These are phyloP conservation scores for Penicillium sp. DNA, from an alignment of 2,329 filamentous ascomycete genomes.

Conservation along the genomic window DNA sequence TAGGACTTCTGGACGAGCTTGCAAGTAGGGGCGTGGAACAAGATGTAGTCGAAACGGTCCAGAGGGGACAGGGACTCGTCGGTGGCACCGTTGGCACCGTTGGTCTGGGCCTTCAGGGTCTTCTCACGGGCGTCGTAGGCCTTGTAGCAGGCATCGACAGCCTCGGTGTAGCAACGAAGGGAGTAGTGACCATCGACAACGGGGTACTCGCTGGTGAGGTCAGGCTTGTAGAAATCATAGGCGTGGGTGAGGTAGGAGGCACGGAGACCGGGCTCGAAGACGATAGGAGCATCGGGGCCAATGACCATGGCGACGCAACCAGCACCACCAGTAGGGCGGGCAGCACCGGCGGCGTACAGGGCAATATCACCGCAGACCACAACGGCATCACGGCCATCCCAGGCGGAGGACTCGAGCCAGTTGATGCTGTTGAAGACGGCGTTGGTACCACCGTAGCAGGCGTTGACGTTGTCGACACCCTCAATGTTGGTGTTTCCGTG, in stretches of 20 bases:
- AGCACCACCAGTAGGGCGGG: constrained; percentile 77
- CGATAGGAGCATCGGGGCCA: constrained; percentile 74
- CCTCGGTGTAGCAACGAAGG: constrained; percentile 76
- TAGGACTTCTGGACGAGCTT: constrained; percentile 86
- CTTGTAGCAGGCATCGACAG: constrained; percentile 77
- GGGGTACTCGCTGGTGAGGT: constrained; percentile 82
- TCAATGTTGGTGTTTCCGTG: constrained; percentile 77
- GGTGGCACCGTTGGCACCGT: constrained; percentile 51
- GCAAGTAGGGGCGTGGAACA: constrained; percentile 83
- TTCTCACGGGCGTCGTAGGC: constrained; percentile 75
- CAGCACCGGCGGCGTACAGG: constrained; percentile 79
- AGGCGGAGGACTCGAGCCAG: constrained; percentile 83
- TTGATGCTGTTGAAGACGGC: constrained; percentile 80
- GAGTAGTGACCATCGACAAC: constrained; percentile 84
- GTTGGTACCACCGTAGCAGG: constrained; percentile 84
- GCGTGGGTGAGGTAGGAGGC: constrained; percentile 79
- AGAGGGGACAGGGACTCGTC: constrained; percentile 60
- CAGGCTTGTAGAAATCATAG: constrained; percentile 90
- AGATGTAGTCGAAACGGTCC: constrained; percentile 79
- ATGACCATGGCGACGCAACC: constrained; percentile 77
- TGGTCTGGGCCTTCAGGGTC: constrained; percentile 51
- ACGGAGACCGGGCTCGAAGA: constrained; percentile 74
- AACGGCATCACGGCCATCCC: constrained; percentile 80
- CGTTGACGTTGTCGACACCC: constrained; percentile 79
- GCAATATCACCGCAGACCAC: constrained; percentile 81